Conservation (phyloP, 2,329 filamentous ascomycete genomes). For the Zalaria sp. region DNA sequence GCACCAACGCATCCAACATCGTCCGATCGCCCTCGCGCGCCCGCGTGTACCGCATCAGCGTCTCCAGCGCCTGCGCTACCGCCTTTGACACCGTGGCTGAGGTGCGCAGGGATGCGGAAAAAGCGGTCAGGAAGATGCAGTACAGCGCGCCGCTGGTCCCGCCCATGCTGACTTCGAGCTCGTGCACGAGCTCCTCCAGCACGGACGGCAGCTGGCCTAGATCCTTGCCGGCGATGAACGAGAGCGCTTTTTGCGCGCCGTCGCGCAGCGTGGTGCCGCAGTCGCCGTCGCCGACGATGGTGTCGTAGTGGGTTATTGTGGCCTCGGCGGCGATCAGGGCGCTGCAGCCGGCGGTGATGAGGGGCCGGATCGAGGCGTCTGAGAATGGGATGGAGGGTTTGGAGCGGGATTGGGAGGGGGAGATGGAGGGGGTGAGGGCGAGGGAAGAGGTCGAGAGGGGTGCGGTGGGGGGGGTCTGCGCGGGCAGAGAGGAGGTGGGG, state of each 20-base stretch:
- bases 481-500: conserved; percentile 11
- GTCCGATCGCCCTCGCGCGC: conserved; percentile 20
- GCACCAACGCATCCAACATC: conserved; percentile 22
- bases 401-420: conserved; percentile 1
- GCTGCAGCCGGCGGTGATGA: conserved; percentile 17
- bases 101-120: conserved; percentile 13
- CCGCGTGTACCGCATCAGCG: conserved; percentile 19
- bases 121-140: conserved; percentile 20
- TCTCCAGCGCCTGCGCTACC: conserved; percentile 12
- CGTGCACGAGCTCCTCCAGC: conserved; percentile 15
- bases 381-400: conserved; percentile 12
- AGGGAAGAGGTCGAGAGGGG: conserved; percentile 1
- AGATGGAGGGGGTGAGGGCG: conserved; percentile 6
- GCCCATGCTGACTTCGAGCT: conserved; percentile 22
- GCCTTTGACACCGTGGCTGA: conserved; percentile 11
- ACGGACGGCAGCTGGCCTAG: conserved; percentile 14
- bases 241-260: conserved; percentile 19
- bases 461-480: conserved; percentile 10
- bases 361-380: conserved; percentile 13
- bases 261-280: conserved; percentile 22
- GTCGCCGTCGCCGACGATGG: conserved; percentile 22
- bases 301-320: conserved; percentile 22
- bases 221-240: conserved; percentile 18
- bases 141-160: conserved; percentile 21
- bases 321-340: conserved; percentile 19